Conservation (phyloP, 2,329 filamentous ascomycete species). For the Hymenoscyphus linearis region DNA sequence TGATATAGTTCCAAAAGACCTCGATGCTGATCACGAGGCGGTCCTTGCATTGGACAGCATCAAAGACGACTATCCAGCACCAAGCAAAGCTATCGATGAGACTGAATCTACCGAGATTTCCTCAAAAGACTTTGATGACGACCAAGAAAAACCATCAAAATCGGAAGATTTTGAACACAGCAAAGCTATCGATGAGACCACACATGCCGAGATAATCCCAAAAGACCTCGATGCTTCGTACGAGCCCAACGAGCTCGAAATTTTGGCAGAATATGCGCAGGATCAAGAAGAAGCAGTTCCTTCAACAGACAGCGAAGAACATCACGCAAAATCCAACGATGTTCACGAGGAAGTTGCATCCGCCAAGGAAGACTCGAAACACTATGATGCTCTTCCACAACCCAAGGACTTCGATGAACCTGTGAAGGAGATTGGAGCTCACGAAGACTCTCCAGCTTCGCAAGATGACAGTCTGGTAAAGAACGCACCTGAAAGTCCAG, state of each 20-base stretch:
- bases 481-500: not conserved
- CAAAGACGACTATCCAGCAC: not conserved
- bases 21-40: not conserved
- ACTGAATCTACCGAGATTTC: not conserved
- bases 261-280: not conserved
- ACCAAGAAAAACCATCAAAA: not conserved
- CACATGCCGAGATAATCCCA: not conserved
- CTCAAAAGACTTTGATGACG: not conserved
- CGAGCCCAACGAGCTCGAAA: not conserved
- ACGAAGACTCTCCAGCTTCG: not conserved
- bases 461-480: not conserved
- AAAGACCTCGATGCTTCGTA: not conserved
- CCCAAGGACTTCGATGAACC: not conserved
- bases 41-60: not conserved
- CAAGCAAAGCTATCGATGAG: not conserved
- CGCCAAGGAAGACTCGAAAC: not conserved
- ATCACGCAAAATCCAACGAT: not conserved
- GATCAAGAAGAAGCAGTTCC: not conserved
- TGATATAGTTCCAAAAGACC: not conserved
- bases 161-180: not conserved
- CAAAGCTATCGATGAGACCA: not conserved
- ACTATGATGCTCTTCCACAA: not conserved
- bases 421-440: not conserved
- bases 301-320: not conserved
- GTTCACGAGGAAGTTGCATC: not conserved